Evolutionary conservation across 2,329 filamentous ascomycete genomes (phyloP).

Genomic region (Microcyclosporella mali): DNA sequence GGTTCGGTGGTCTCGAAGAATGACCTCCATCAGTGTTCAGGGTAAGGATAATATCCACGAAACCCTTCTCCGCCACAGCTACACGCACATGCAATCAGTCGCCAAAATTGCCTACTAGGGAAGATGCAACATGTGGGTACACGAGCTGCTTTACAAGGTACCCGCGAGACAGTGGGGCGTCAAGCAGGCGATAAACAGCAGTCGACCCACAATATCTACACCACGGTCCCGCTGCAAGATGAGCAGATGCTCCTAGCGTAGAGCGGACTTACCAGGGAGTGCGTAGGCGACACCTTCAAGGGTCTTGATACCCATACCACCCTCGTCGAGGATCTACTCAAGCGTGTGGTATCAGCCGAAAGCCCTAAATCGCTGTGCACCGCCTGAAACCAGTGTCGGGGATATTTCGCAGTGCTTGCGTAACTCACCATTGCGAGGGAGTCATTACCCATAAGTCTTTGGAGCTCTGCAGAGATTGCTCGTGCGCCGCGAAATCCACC

Average conservation of each 20-base stretch:
- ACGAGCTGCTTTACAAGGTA: no score
- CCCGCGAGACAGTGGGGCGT: no score
- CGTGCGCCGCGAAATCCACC: conserved; percentile 48
- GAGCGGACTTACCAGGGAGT: conserved; percentile 33
- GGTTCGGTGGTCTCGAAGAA: not conserved
- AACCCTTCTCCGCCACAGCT: conserved; percentile 1
- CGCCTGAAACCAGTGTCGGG: not conserved
- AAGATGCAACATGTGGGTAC: no score
- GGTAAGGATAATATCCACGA: conserved; percentile 1
- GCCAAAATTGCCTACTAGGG: no score
- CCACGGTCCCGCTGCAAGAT: no score
- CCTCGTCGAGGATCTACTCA: conserved; percentile 47
- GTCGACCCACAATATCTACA: no score
- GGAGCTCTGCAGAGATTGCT: conserved; percentile 38
- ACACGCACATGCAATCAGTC: not conserved
- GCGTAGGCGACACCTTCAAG: conserved; percentile 48
- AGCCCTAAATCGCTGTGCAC: not conserved
- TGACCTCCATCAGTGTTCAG: not conserved
- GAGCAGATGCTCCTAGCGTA: no score
- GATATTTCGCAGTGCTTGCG: conserved; percentile 35
- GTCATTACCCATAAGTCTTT: not conserved
- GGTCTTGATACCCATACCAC: conserved; percentile 40
- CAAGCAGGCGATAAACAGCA: no score
- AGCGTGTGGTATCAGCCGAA: not conserved
- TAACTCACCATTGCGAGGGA: not conserved